Percentiles rank a stretch among this genome's conserved stretches.
Evolutionary conservation across 2,329 filamentous ascomycete genomes (phyloP).

Genomic region (Alternaria conjuncta): DNA sequence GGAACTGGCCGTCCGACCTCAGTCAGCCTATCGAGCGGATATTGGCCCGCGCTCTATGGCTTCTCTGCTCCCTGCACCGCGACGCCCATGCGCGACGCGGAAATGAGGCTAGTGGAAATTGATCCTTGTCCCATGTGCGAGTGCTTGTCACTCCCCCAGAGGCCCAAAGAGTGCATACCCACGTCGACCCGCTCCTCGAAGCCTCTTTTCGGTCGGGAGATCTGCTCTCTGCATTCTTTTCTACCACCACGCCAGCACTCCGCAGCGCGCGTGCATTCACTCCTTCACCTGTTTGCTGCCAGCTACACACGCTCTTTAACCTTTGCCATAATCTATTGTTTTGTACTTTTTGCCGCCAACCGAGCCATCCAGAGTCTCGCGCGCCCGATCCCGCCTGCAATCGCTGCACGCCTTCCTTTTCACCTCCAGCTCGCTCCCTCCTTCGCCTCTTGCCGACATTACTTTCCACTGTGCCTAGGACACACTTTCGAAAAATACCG

Average conservation of each 20-base stretch:
- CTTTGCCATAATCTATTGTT: conserved; percentile 25
- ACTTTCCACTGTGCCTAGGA: conserved; percentile 1
- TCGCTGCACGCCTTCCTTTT: conserved; percentile 5
- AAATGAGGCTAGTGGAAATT: conserved; percentile 34
- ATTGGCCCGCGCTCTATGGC: conserved; percentile 20
- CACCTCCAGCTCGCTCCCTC: not conserved
- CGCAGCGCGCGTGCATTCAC: conserved; percentile 34
- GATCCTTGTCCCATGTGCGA: conserved; percentile 25
- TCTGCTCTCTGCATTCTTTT: conserved; percentile 29
- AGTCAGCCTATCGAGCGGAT: conserved; percentile 11
- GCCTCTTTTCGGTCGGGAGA: conserved; percentile 27
- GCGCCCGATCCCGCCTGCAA: not conserved
- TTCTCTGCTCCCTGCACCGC: conserved; percentile 5
- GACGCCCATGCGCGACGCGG: conserved; percentile 29
- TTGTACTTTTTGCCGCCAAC: conserved; percentile 24
- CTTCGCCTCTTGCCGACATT: not conserved
- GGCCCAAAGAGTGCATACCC: conserved; percentile 19
- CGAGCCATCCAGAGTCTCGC: conserved; percentile 12
- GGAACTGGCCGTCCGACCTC: not conserved
- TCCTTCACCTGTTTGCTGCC: conserved; percentile 22
- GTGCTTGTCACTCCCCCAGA: conserved; percentile 26
- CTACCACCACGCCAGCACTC: conserved; percentile 24
- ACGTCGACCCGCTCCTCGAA: conserved; percentile 21
- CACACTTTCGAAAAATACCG: not conserved
- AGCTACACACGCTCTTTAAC: conserved; percentile 34